Percentiles rank a stretch among this genome's conserved stretches.
Conservation (phyloP, 2,329 filamentous ascomycete species). For the Ascochyta clinopodiicola region DNA sequence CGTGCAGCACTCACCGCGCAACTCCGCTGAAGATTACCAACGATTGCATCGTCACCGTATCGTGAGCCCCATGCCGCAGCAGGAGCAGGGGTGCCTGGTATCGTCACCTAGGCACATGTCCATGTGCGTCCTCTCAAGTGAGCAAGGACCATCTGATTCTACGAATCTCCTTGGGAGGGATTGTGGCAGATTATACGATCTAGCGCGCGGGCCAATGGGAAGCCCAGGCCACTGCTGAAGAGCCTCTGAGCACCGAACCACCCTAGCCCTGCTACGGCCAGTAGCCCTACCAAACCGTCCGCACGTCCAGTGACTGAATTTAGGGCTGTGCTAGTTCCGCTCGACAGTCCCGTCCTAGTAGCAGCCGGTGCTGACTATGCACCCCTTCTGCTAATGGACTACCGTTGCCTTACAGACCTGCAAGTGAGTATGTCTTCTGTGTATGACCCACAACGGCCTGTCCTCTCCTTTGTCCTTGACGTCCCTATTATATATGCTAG, state of each 20-base stretch:
- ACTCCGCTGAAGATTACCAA: conserved; percentile 19
- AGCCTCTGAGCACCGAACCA: conserved; percentile 39
- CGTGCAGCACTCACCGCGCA: conserved; percentile 27
- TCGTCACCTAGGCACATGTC: conserved; percentile 18
- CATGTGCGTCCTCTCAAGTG: conserved; percentile 18
- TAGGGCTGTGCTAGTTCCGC: conserved; percentile 46
- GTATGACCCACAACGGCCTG: conserved; percentile 33
- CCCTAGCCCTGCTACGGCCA: conserved; percentile 37
- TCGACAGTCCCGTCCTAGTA: conserved; percentile 37
- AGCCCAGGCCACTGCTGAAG: conserved; percentile 37
- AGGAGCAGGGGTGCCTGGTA: conserved; percentile 7
- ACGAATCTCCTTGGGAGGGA: conserved; percentile 19
- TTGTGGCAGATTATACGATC: conserved; percentile 27
- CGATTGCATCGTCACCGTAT: conserved; percentile 19
- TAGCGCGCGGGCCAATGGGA: conserved; percentile 32
- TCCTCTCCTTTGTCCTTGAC: conserved; percentile 21
- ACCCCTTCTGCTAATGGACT: conserved; percentile 41
- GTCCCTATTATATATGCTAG: conserved; percentile 44
- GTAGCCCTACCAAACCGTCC: conserved; percentile 36
- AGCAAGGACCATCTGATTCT: conserved; percentile 18
- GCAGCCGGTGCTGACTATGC: conserved; percentile 45
- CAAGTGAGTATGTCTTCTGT: conserved; percentile 37
- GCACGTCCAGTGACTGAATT: conserved; percentile 36
- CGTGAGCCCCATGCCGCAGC: conserved; percentile 12
- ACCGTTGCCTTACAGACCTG: conserved; percentile 46